Percentiles rank a stretch among this genome's conserved stretches.
phyloP scores from a whole-genome alignment of 306 rosid species.

The Vachellia collinsii region DNA sequence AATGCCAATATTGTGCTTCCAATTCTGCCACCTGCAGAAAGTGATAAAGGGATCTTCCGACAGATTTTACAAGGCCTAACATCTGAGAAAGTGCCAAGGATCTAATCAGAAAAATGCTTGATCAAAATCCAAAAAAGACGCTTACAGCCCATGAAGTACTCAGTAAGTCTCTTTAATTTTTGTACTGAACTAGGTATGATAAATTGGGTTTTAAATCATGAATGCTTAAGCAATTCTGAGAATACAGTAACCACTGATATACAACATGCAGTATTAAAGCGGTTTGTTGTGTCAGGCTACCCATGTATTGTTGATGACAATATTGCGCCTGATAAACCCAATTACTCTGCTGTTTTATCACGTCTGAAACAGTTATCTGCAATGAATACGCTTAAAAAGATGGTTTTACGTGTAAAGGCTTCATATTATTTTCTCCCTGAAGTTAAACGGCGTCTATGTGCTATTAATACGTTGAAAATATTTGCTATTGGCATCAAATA shows the following conservation, averaged over 20 bases:
- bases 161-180: conserved; percentile 39
- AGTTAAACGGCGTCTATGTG: conserved; percentile 9
- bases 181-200: not conserved
- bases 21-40: conserved; percentile 45
- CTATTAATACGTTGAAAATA: not conserved
- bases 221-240: not conserved
- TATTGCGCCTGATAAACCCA: conserved; percentile 65
- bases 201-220: conserved; percentile 12
- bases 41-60: conserved; percentile 58
- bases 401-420: conserved; percentile 65
- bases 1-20: conserved; percentile 28
- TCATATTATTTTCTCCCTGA: conserved; percentile 26
- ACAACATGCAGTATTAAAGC: conserved; percentile 21
- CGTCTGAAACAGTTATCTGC: conserved; percentile 65
- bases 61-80: conserved; percentile 61
- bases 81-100: conserved; percentile 60
- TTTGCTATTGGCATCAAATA: not conserved
- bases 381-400: conserved; percentile 67
- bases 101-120: no score
- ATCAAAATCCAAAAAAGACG: conserved; percentile 43
- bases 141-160: conserved; percentile 61
- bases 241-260: conserved; percentile 2
- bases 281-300: conserved; percentile 52
- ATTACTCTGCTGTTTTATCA: conserved; percentile 64
- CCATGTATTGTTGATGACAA: conserved; percentile 66